Percentiles rank a stretch among this genome's conserved stretches.
Evolutionary conservation across 164 flowering plant species (phyloP).

Genomic region (Vitis rupestris): DNA sequence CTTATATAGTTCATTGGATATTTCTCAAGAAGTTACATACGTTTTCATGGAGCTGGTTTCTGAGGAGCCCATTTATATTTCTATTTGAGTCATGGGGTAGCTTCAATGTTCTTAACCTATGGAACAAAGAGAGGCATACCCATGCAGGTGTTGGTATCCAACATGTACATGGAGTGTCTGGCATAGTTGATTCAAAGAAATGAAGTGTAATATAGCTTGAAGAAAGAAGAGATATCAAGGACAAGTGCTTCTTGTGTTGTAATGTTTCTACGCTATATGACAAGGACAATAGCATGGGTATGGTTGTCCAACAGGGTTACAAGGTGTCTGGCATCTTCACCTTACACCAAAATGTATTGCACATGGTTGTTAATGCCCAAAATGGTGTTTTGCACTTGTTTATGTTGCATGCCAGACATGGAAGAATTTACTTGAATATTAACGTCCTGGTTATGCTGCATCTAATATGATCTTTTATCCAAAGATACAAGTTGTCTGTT

Average conservation of each 20-base stretch:
- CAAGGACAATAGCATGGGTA: background rate
- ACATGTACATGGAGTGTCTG: background rate
- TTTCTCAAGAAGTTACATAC: too few species aligned
- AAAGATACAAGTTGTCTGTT: too few species aligned
- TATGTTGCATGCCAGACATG: background rate
- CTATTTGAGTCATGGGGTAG: too few species aligned
- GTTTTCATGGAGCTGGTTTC: too few species aligned
- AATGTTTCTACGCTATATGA: background rate
- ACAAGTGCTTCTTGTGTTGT: too few species aligned
- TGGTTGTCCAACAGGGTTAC: background rate
- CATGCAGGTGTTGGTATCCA: background rate
- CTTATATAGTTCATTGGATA: too few species aligned
- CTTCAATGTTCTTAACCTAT: too few species aligned
- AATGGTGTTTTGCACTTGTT: background rate
- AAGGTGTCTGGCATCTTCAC: background rate
- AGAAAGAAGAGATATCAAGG: background rate
- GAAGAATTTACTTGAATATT: background rate
- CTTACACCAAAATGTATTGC: background rate
- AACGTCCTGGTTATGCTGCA: background rate
- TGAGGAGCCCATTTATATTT: too few species aligned
- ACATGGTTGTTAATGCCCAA: slow-evolving; percentile 2
- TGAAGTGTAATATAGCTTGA: background rate
- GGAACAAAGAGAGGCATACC: too few species aligned
- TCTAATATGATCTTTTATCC: background rate
- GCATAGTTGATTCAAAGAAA: background rate